Percentiles rank a stretch among this genome's conserved stretches.
Evolutionary conservation across 2,329 filamentous ascomycete species (phyloP).

Genomic region (Parastagonospora avenae): DNA sequence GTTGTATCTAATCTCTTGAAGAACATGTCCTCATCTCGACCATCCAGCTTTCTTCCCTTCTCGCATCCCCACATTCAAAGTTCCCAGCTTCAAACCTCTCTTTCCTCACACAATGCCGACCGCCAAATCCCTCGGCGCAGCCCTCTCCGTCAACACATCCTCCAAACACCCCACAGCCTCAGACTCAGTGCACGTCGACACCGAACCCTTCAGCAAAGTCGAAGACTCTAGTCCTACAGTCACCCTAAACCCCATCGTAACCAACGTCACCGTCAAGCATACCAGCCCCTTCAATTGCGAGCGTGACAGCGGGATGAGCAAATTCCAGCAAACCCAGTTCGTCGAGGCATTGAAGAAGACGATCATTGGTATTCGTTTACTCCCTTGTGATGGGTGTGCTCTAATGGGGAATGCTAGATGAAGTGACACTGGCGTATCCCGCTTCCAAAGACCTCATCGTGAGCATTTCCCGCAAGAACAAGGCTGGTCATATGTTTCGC

Average conservation of each 20-base stretch:
- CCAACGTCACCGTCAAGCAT: conserved; percentile 2
- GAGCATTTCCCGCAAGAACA: background rate
- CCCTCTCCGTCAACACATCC: background rate
- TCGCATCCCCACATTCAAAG: background rate
- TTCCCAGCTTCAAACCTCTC: background rate
- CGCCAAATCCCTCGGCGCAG: background rate
- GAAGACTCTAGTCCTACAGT: background rate
- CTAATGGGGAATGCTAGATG: background rate
- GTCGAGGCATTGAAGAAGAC: background rate
- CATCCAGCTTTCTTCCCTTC: background rate
- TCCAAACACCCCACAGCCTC: background rate
- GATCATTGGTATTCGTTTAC: conserved; percentile 4
- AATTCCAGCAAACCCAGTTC: conserved; percentile 8
- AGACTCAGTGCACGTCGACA: background rate
- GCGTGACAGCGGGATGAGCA: conserved; percentile 3
- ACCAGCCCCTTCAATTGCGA: conserved; percentile 6
- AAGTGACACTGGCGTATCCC: background rate
- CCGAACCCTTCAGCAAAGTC: background rate
- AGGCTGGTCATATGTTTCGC: background rate
- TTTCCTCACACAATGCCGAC: background rate
- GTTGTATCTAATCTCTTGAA: background rate
- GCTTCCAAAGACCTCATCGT: background rate
- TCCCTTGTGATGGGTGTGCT: background rate
- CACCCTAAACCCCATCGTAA: background rate
- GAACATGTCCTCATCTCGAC: background rate